Evolutionary conservation across 495 filamentous ascomycete species (phyloP), one percentile per base, ranked within the genome.

Genomic region (Sordaria brevicollis): DNA sequence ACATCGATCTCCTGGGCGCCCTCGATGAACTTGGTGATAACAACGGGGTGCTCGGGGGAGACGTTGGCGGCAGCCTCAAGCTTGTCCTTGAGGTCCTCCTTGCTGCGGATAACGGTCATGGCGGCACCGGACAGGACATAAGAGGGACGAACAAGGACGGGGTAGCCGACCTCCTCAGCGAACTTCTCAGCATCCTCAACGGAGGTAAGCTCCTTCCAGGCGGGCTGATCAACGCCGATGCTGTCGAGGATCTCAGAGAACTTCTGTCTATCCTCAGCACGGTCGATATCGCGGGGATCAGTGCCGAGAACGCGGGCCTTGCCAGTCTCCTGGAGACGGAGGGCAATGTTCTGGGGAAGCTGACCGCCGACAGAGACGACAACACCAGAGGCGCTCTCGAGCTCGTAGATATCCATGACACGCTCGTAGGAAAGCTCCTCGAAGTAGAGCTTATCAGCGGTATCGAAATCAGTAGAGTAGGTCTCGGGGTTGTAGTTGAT

Each of bases 11-110:
- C 95, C 84, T 96, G 91, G 21, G 94, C 94, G 71, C 93, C 92
- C 80, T 97, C 95, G 71, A 99, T 98, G 81, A 97, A 99, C 83
- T 99, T 97, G 69, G 92, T 97, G 76, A 99, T 97, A 31, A 98
- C 95, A n/a, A 98, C 95, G 17, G 95, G 95, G 82, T 97, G 93
- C 68, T 98, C 95, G 37, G 91, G 92, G n/a, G 94, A 97, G 39
- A 99, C 95, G 71, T 90, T 89, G 65, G 87, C 90, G 34, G 95
- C 95, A 76, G 95, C 93, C 78, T 92, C 89, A 9, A 99, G 86
- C 83, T 97, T 97, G 69, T 87, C 91, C 74, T 92, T 93, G 39
- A 99, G 86, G 72, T 98, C 95, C 73, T 92, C 88, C 81, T 94
- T 86, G 71, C 91, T 95, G 79, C 92, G 94, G 66, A 97, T 96